Percentiles rank a stretch among this genome's conserved stretches.
Conservation (phyloP, 352 stramenopile species). For the Albugo laibachii region DNA sequence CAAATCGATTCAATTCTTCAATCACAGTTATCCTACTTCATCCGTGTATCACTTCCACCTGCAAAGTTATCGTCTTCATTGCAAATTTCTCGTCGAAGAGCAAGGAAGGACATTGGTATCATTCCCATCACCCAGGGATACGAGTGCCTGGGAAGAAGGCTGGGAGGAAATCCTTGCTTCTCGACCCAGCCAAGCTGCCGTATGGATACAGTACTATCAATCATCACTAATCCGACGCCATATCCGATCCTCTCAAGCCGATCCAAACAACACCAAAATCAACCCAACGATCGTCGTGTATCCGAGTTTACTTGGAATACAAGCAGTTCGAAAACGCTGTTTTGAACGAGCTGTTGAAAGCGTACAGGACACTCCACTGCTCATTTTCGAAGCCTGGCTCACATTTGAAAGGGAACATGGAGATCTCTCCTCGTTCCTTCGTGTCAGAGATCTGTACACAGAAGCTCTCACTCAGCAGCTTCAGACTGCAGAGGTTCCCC, state of each 20-base stretch:
- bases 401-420: constrained; percentile 34
- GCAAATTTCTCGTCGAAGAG: no score
- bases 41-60: no score
- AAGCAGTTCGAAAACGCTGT: no score
- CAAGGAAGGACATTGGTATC: no score
- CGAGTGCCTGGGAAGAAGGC: not conserved
- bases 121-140: no score
- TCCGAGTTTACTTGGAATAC: no score
- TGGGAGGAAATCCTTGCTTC: not conserved
- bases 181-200: not conserved
- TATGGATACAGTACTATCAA: no score
- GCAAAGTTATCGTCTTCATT: no score
- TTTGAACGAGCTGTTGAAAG: constrained; percentile 8
- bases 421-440: constrained; percentile 14
- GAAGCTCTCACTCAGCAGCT: not conserved
- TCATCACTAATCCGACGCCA: no score
- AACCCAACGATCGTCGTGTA: constrained; percentile 10
- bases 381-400: constrained; percentile 20
- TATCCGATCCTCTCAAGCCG: no score
- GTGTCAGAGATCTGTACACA: constrained; percentile 8
- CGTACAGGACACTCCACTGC: constrained; percentile 14
- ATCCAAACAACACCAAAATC: constrained; percentile 2
- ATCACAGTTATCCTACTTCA: no score
- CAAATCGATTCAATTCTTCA: no score
- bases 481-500: constrained; percentile 7